Evolutionary conservation across 116 monocot species (phyloP).

Genomic region (Zostera marina): DNA sequence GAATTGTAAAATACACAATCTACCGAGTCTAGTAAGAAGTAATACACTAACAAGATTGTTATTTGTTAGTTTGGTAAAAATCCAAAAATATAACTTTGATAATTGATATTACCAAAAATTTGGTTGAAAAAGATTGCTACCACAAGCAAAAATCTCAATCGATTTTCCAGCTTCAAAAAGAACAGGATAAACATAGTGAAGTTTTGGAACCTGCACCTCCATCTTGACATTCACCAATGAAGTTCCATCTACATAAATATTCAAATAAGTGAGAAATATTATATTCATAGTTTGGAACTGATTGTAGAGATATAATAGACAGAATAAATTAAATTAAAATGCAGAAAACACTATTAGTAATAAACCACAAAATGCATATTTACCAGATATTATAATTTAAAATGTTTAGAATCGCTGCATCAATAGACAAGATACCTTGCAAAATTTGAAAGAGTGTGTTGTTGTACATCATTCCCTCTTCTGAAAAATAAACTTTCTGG

Average conservation of each 20-base stretch:
- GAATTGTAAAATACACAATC: too few species aligned
- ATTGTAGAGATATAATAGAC: background rate
- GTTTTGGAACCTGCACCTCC: constrained; percentile 70
- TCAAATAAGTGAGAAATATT: background rate
- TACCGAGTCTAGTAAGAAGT: too few species aligned
- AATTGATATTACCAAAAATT: constrained; percentile 76
- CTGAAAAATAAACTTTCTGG: constrained; percentile 49
- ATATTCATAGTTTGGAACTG: background rate
- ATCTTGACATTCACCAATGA: constrained; percentile 44
- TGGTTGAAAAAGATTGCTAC: constrained; percentile 63
- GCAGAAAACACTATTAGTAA: background rate
- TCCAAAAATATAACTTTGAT: background rate
- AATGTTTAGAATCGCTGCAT: too few species aligned
- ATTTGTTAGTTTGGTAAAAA: background rate
- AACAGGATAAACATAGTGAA: constrained; percentile 77
- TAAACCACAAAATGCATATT: too few species aligned
- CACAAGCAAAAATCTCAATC: constrained; percentile 73
- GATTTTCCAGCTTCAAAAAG: constrained; percentile 86
- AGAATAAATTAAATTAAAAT: background rate
- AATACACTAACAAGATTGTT: too few species aligned
- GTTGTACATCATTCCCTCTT: constrained; percentile 55
- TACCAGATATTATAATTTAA: too few species aligned
- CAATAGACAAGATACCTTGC: constrained; percentile 33
- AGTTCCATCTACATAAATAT: constrained; percentile 58
- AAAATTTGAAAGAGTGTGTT: constrained; percentile 59